Percentiles rank a stretch among this genome's conserved stretches.
phyloP scores from a whole-genome alignment of 2,329 filamentous ascomycete species.

The Zelopaecilomyces penicillatus region DNA sequence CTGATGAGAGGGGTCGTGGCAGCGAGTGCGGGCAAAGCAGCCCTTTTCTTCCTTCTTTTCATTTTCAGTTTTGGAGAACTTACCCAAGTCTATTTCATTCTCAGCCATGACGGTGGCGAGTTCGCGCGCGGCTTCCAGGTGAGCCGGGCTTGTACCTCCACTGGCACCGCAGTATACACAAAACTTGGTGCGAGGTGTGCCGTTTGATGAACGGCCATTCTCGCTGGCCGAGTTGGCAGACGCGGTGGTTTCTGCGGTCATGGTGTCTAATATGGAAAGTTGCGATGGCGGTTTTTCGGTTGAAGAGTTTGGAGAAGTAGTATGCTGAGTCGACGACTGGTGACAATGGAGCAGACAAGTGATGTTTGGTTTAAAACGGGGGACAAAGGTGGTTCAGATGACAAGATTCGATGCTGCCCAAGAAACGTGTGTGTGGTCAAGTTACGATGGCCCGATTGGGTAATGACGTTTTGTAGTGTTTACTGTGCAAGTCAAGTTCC shows the following conservation, averaged over 20 bases:
- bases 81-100: slow-evolving; percentile 68
- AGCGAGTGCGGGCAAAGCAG: not conserved
- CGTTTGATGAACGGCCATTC: slow-evolving; percentile 19
- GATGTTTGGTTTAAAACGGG: too few relatives aligned
- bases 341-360: too few relatives aligned
- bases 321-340: too few relatives aligned
- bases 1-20: not conserved
- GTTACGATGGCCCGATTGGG: too few relatives aligned
- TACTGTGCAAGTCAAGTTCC: too few relatives aligned
- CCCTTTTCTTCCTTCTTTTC: not conserved
- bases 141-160: slow-evolving; percentile 60
- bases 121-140: slow-evolving; percentile 68
- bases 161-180: slow-evolving; percentile 93
- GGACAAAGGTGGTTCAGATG: too few relatives aligned
- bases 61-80: slow-evolving; percentile 12
- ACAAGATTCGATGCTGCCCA: too few relatives aligned
- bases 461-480: too few relatives aligned
- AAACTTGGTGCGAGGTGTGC: slow-evolving; percentile 52
- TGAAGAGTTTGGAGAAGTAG: too few relatives aligned
- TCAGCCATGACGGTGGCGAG: slow-evolving; percentile 68
- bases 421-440: too few relatives aligned
- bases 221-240: slow-evolving; percentile 11
- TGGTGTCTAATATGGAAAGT: slow-evolving; percentile 9
- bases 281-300: too few relatives aligned
- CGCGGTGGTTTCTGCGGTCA: slow-evolving; percentile 20